Conservation (phyloP, 805 yeast genomes). For the Zygoascus biomembranicola region DNA sequence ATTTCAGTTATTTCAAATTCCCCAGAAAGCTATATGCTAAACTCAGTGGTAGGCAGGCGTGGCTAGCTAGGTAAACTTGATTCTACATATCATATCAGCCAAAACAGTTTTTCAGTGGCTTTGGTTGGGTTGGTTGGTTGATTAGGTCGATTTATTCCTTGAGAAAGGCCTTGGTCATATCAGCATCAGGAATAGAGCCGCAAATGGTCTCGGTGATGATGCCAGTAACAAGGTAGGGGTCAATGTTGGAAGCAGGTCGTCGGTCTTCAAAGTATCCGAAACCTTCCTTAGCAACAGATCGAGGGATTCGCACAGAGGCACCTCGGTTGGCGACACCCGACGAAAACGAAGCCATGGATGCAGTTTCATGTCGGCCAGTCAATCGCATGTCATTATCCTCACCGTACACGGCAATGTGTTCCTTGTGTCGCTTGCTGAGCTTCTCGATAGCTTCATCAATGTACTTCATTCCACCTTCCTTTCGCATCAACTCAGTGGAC, state of each 20-base stretch:
- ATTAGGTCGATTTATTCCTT: background rate
- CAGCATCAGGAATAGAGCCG: constrained; percentile 91
- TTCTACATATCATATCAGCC: too few relatives aligned
- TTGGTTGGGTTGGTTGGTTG: too few relatives aligned
- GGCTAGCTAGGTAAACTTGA: too few relatives aligned
- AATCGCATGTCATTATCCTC: constrained; percentile 90
- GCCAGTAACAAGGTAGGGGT: constrained; percentile 98
- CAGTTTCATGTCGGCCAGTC: constrained; percentile 98
- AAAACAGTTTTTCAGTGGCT: too few relatives aligned
- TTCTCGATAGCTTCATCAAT: constrained; percentile 90
- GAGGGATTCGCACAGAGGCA: constrained; percentile 97
- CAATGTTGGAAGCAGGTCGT: constrained; percentile 99
- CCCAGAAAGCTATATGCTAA: background rate
- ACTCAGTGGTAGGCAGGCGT: background rate
- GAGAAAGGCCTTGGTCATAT: constrained; percentile 62
- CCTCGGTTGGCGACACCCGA: constrained; percentile 99
- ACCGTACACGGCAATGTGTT: constrained; percentile 93
- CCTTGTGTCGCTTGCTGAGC: constrained; percentile 91
- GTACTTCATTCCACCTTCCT: constrained; percentile 90
- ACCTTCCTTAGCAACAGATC: constrained; percentile 97
- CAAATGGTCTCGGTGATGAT: constrained; percentile 94
- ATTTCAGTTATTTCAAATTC: background rate
- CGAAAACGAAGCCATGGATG: constrained; percentile 82
- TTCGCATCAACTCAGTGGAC: constrained; percentile 86
- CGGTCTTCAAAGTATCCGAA: constrained; percentile 98